Base-by-base conservation (phyloP, 306 rosid species). In the Prosopis cineraria region DNA sequence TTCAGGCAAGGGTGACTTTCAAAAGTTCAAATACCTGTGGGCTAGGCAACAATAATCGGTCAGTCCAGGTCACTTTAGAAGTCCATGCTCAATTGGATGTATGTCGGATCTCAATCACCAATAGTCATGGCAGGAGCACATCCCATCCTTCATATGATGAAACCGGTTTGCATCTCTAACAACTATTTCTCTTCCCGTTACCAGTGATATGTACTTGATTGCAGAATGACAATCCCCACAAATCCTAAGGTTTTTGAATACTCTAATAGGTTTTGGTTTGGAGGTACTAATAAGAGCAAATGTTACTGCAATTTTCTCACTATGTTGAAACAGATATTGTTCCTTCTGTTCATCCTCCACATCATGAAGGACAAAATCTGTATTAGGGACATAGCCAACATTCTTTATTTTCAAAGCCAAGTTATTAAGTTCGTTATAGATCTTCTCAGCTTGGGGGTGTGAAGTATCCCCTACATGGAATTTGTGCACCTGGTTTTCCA, bases 241-340 rank as follows among this genome's bases (percentile, higher is more conserved):
- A 71, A 90, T 81, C 41, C 91, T 73, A 25, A 90, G 85, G 63
- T 90, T 90, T 77, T 90, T 90, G 75, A 90, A 90, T 67, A 88
- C 74, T 60, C 89, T 86, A 34, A 90, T 81, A 16, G 94, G 88
- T 67, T 88, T 88, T 48, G 63, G 53, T 43, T 77, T 74, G 19
- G 84, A 58, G 39, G 79, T 74, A 84, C 88, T 84, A 25, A 90
- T 86, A 43, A 88, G 88, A 56, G 89, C 90, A 76, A 86, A 88
- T 20, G 88, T 90, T 76, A 90, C 92, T 34, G 94, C 90, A 76
- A 90, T 80, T 88, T 88, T 90, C 80, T 90, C 92, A 74, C 92
- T 86, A 64, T 90, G 94, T 40, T 90, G 91, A 80, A 88, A 88
- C 64, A 90, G 85, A 76, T 73, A 84, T 27, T 82, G 91, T 60